A percentile compares a stretch with the other conserved stretches of the same genome.
These are phyloP conservation scores for Triadica sebifera DNA, from an alignment of 345 rosid genomes.

Conservation along the genomic window DNA sequence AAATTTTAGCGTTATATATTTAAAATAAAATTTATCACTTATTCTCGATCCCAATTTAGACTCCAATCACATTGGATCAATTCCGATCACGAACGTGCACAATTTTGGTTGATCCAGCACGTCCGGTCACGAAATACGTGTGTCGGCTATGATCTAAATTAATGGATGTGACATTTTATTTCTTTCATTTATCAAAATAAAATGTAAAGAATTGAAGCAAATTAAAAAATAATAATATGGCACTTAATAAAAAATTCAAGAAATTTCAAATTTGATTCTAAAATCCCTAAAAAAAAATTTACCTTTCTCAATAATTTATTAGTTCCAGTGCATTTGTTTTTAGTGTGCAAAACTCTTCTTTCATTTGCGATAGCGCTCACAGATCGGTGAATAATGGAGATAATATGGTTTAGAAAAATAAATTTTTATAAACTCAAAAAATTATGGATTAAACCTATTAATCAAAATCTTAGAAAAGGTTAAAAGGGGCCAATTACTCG, in stretches of 20 bases:
- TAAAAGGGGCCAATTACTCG: background rate
- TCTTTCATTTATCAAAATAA: background rate
- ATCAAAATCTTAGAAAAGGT: too few relatives aligned
- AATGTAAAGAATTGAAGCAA: too few relatives aligned
- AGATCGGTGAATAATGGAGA: background rate
- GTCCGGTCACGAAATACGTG: too few relatives aligned
- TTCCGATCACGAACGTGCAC: too few relatives aligned
- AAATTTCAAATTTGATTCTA: conserved; percentile 23
- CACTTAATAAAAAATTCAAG: conserved; percentile 2
- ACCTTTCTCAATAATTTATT: conserved; percentile 24
- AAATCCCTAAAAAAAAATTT: too few relatives aligned
- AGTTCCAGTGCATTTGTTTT: background rate
- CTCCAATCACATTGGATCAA: too few relatives aligned
- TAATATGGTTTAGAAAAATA: background rate
- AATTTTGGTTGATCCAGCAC: too few relatives aligned
- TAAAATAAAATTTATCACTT: too few relatives aligned
- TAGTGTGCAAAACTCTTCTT: conserved; percentile 21
- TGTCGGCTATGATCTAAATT: too few relatives aligned
- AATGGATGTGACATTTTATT: too few relatives aligned
- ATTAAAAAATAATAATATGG: background rate
- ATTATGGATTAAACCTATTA: background rate
- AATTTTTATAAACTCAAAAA: background rate
- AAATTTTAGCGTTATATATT: too few relatives aligned
- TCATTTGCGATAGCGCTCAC: conserved; percentile 20
- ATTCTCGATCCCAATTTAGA: too few relatives aligned